Percentiles rank a stretch among this genome's conserved stretches.
phyloP scores from a whole-genome alignment of 768 basidiomycete genomes.

The Pulveroboletus ravenelii region DNA sequence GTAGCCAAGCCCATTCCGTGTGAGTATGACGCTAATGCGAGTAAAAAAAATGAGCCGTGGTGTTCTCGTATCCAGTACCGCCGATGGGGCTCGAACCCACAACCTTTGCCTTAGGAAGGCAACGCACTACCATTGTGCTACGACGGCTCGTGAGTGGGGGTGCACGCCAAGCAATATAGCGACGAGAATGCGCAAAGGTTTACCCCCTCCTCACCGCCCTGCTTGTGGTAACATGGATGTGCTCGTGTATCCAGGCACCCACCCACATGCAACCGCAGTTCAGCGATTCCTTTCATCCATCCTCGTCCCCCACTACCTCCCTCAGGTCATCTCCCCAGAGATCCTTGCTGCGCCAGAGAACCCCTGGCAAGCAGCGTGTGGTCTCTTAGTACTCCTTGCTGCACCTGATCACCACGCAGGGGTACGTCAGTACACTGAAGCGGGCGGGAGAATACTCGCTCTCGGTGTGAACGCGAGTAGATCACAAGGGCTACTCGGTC shows the following conservation, averaged over 20 bases:
- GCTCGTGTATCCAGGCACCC: slow-evolving; percentile 66
- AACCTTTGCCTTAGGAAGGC: slow-evolving; percentile 38
- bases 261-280: slow-evolving; percentile 44
- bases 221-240: slow-evolving; percentile 51
- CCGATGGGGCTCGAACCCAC: slow-evolving; percentile 37
- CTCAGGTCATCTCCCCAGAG: slow-evolving; percentile 60
- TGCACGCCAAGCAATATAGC: too few species aligned
- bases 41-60: slow-evolving; percentile 21
- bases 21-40: too few species aligned
- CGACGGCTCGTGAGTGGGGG: slow-evolving; percentile 25
- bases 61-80: slow-evolving; percentile 25
- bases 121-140: slow-evolving; percentile 39
- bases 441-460: slow-evolving; percentile 69
- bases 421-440: slow-evolving; percentile 56
- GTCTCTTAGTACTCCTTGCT: slow-evolving; percentile 77
- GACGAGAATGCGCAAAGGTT: too few species aligned
- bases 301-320: slow-evolving; percentile 71
- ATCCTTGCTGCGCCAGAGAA: slow-evolving; percentile 53
- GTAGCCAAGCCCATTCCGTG: too few species aligned
- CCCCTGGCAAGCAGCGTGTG: slow-evolving; percentile 76
- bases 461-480: slow-evolving; percentile 60
- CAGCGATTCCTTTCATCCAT: slow-evolving; percentile 50
- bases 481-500: slow-evolving; percentile 35
- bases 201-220: not conserved
- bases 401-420: slow-evolving; percentile 37